phyloP scores from a whole-genome alignment of 805 yeast genomes.

The Candida lessepsii region DNA sequence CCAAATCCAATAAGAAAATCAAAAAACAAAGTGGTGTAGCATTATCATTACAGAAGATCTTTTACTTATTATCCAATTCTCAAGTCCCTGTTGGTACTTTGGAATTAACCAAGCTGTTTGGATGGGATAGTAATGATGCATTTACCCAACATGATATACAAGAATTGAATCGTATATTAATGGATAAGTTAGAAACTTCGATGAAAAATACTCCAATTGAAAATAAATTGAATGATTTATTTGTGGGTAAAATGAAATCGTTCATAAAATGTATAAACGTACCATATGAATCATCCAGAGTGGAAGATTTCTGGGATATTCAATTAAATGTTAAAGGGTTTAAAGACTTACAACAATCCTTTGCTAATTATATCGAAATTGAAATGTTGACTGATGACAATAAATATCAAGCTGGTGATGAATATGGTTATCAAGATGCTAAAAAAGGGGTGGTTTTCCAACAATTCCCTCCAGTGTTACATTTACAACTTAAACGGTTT shows the following conservation, averaged over 20 bases:
- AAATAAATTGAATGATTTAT: conserved; percentile 61
- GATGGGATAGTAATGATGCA: conserved; percentile 96
- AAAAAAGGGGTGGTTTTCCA: conserved; percentile 93
- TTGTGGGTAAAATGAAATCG: conserved; percentile 96
- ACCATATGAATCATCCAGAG: conserved; percentile 86
- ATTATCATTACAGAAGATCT: conserved; percentile 81
- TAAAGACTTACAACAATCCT: conserved; percentile 68
- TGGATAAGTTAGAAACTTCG: conserved; percentile 88
- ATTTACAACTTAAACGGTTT: conserved; percentile 88
- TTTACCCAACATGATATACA: conserved; percentile 98
- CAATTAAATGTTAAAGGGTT: conserved; percentile 90
- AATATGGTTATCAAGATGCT: conserved; percentile 90
- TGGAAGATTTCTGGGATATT: conserved; percentile 97
- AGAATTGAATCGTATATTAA: conserved; percentile 88
- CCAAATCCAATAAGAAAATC: conserved; percentile 21
- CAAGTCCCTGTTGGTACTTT: conserved; percentile 76
- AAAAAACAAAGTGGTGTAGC: conserved; percentile 55
- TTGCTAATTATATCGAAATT: conserved; percentile 80
- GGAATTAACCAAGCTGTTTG: conserved; percentile 88
- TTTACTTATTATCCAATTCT: conserved; percentile 75
- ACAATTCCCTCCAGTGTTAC: conserved; percentile 88
- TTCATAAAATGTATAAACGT: conserved; percentile 90
- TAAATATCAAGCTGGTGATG: conserved; percentile 86
- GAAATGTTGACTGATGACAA: conserved; percentile 93
- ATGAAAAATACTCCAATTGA: conserved; percentile 84